phyloP scores from a whole-genome alignment of 192 early-diverging fungal genomes.

The Coemansia sp. region DNA sequence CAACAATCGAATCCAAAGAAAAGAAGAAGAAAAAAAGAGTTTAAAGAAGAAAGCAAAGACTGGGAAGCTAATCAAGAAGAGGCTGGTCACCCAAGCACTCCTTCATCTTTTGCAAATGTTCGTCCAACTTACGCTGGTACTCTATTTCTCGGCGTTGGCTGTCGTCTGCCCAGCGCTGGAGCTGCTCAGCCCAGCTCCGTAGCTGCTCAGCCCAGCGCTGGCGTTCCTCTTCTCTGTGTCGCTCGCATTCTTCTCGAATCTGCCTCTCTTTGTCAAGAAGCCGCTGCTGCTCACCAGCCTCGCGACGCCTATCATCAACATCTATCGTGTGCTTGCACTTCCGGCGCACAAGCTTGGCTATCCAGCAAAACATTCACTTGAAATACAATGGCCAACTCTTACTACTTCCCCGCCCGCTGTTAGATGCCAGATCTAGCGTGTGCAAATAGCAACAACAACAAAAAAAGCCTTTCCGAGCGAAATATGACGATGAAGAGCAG shows the following conservation, averaged over 20 bases:
- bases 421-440: no score
- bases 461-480: no score
- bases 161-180: neutral
- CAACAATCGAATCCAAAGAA: neutral
- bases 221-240: neutral
- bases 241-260: neutral
- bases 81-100: no score
- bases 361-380: neutral
- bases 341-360: neutral
- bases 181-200: neutral
- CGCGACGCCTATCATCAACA: neutral
- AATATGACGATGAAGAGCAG: no score
- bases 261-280: no score
- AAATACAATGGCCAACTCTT: neutral
- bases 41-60: no score
- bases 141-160: neutral
- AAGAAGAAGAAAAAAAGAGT: neutral
- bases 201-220: neutral
- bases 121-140: neutral
- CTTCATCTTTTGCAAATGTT: neutral
- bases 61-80: no score
- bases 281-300: neutral
- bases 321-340: neutral
- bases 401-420: no score
- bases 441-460: no score